These are phyloP conservation scores for Pleurotus cornucopiae DNA, from an alignment of 768 basidiomycete genomes.

Conservation along the genomic window DNA sequence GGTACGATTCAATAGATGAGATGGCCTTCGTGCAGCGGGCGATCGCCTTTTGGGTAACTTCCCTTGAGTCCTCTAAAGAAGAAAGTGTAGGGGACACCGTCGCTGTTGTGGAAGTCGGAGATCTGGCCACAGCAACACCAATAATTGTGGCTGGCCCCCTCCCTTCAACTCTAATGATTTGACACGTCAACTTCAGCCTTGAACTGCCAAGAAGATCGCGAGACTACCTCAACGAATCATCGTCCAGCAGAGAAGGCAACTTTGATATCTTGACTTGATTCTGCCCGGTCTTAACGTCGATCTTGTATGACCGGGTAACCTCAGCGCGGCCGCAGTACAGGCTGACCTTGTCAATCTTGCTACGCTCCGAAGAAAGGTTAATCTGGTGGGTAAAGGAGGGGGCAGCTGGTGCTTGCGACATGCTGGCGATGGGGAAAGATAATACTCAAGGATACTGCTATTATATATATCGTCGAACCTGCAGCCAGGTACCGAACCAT, in stretches of 20 bases:
- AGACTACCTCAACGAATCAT: slow-evolving; percentile 25
- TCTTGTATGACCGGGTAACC: slow-evolving; percentile 27
- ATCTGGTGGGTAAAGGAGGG: too few relatives aligned
- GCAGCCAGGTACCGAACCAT: too few relatives aligned
- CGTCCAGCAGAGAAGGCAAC: slow-evolving; percentile 24
- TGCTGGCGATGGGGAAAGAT: too few relatives aligned
- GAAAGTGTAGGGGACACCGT: slow-evolving; percentile 17
- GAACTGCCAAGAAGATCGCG: not conserved
- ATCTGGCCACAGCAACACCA: slow-evolving; percentile 26
- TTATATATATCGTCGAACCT: too few relatives aligned
- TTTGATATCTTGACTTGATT: slow-evolving; percentile 29
- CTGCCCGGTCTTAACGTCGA: slow-evolving; percentile 26
- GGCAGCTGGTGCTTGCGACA: too few relatives aligned
- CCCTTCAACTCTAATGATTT: slow-evolving; percentile 26
- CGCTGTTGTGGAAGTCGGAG: slow-evolving; percentile 1
- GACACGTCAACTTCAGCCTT: not conserved
- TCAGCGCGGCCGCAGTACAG: slow-evolving; percentile 33
- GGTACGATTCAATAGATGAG: slow-evolving; percentile 20
- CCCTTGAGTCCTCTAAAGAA: slow-evolving; percentile 14
- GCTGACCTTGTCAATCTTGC: slow-evolving; percentile 29
- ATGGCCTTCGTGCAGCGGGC: slow-evolving; percentile 19
- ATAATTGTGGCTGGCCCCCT: slow-evolving; percentile 30
- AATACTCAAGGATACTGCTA: too few relatives aligned
- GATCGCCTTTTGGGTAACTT: slow-evolving; percentile 17
- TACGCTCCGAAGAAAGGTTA: slow-evolving; percentile 10